Evolutionary conservation across 1,284 basidiomycete genomes (phyloP).

Genomic region (Ustilago bromivora): DNA sequence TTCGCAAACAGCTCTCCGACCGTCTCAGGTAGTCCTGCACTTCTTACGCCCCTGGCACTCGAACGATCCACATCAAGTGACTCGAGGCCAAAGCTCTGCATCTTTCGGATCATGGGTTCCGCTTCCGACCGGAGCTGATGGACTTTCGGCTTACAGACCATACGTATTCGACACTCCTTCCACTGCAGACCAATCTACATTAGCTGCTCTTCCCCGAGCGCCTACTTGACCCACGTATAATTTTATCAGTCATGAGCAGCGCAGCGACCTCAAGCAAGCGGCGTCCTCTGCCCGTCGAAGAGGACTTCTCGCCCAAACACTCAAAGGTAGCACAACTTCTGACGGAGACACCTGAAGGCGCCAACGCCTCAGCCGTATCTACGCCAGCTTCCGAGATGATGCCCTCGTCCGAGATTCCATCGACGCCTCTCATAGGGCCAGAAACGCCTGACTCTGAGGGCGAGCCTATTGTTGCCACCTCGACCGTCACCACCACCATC

Average conservation of each 20-base stretch:
- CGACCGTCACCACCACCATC: slow-evolving; percentile 54
- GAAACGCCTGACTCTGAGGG: slow-evolving; percentile 41
- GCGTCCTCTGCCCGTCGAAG: slow-evolving; percentile 22
- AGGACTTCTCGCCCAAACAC: slow-evolving; percentile 34
- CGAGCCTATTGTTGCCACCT: slow-evolving; percentile 42
- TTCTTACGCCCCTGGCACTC: not conserved
- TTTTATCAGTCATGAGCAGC: slow-evolving; percentile 22
- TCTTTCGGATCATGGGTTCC: not conserved
- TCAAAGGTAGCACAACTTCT: slow-evolving; percentile 27
- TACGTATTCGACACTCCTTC: not conserved
- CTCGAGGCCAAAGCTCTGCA: not conserved
- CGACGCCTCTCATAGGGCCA: slow-evolving; percentile 24
- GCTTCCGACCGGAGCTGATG: not conserved
- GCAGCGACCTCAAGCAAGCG: slow-evolving; percentile 1
- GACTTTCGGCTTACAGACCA: not conserved
- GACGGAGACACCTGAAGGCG: slow-evolving; percentile 17
- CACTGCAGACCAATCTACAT: not conserved
- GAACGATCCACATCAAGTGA: not conserved
- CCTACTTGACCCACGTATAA: not conserved
- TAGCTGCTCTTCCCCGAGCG: not conserved
- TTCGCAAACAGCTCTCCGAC: slow-evolving; percentile 1
- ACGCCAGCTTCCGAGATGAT: slow-evolving; percentile 35
- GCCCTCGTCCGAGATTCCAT: slow-evolving; percentile 26
- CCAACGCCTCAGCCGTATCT: slow-evolving; percentile 15
- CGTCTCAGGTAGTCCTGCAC: not conserved